Percentiles rank a stretch among this genome's conserved stretches.
Evolutionary conservation across 2,329 filamentous ascomycete species (phyloP).

Genomic region (Arthrinium phaeospermum): DNA sequence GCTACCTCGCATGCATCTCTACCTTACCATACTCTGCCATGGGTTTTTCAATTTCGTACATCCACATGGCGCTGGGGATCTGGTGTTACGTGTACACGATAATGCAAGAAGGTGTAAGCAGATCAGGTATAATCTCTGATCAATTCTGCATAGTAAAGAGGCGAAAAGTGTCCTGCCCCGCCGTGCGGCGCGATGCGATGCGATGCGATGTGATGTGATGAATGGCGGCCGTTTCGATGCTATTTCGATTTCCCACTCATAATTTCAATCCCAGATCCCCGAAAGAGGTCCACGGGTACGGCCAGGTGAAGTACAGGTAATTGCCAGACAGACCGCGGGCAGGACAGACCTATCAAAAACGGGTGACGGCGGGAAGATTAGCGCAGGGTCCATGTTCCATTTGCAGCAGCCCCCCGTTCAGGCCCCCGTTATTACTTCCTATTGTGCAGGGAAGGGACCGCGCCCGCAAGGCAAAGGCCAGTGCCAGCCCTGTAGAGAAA

Average conservation of each 20-base stretch:
- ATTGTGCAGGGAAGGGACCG: background rate
- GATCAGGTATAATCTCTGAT: background rate
- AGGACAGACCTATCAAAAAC: constrained; percentile 2
- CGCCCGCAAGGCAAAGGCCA: constrained; percentile 14
- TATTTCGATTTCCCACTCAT: background rate
- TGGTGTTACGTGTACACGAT: constrained; percentile 11
- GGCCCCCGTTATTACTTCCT: background rate
- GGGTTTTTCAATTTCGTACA: background rate
- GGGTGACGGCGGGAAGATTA: constrained; percentile 15
- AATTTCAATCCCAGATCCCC: background rate
- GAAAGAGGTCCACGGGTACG: too few species aligned
- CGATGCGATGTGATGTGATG: constrained; percentile 9
- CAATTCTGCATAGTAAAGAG: background rate
- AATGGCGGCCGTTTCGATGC: background rate
- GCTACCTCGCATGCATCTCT: background rate
- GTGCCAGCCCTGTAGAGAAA: constrained; percentile 15
- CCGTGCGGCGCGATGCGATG: background rate
- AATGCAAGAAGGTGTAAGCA: constrained; percentile 11
- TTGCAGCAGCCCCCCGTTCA: constrained; percentile 1
- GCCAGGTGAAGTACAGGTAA: background rate
- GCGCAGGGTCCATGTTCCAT: constrained; percentile 16
- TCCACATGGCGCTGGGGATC: background rate
- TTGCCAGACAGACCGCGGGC: background rate
- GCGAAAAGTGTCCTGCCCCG: background rate
- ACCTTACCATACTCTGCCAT: background rate